phyloP scores from a whole-genome alignment of 768 basidiomycete species.

The Suillus discolor region DNA sequence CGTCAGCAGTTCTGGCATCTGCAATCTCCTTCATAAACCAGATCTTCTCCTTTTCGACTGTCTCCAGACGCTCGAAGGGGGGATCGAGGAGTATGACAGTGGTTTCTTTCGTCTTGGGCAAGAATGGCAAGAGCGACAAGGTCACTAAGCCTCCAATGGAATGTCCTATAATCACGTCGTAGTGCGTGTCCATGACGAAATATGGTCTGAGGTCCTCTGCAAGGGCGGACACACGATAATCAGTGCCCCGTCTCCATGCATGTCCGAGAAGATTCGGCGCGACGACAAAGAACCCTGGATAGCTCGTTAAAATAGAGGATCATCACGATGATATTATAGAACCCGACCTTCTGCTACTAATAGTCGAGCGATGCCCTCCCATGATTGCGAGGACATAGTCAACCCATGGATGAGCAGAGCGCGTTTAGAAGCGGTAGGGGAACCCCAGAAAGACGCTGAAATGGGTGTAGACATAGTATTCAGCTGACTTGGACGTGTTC shows the following conservation, averaged over 20 bases:
- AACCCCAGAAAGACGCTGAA: constrained; percentile 21
- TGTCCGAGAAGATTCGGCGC: constrained; percentile 23
- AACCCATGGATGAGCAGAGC: constrained; percentile 21
- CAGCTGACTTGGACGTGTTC: not conserved
- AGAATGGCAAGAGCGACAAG: constrained; percentile 18
- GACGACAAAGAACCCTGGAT: constrained; percentile 20
- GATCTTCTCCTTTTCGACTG: not conserved
- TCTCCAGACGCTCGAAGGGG: constrained; percentile 7
- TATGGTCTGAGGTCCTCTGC: constrained; percentile 18
- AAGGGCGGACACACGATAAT: constrained; percentile 12
- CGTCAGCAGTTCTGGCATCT: constrained; percentile 1
- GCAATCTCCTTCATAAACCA: constrained; percentile 1
- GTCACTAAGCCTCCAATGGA: constrained; percentile 18
- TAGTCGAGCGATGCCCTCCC: constrained; percentile 17
- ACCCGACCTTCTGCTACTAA: constrained; percentile 20
- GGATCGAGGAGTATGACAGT: constrained; percentile 17
- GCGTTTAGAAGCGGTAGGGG: constrained; percentile 17
- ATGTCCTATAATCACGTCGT: constrained; percentile 24
- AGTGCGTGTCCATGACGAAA: constrained; percentile 9
- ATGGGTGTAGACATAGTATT: not conserved
- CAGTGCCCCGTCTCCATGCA: constrained; percentile 12
- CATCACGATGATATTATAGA: not conserved
- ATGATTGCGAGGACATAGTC: constrained; percentile 23
- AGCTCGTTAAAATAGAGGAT: not conserved
- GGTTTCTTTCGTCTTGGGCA: constrained; percentile 10